A percentile compares a stretch with the other conserved stretches of the same genome.
phyloP scores from a whole-genome alignment of 192 early-diverging fungal genomes.

The Coemansia sp. region DNA sequence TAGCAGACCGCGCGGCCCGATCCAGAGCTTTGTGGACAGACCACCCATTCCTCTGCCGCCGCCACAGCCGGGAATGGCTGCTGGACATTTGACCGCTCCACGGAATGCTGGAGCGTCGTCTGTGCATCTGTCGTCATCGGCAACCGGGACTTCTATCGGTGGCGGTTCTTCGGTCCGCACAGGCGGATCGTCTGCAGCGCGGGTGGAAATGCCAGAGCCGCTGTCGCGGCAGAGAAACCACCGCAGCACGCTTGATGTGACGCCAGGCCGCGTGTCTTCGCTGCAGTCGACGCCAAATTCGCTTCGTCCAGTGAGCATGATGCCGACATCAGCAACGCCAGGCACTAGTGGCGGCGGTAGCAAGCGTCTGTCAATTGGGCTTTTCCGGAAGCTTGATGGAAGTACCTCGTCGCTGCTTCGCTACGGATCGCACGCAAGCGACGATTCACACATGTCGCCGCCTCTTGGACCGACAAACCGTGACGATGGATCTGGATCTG shows the following conservation, averaged over 20 bases:
- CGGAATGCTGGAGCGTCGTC: constrained; percentile 8
- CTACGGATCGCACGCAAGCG: constrained; percentile 34
- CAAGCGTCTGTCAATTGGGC: constrained; percentile 50
- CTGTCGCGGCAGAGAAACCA: constrained; percentile 18
- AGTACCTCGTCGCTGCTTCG: constrained; percentile 43
- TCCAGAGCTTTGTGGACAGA: not conserved
- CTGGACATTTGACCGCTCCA: not conserved
- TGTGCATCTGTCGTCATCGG: not conserved
- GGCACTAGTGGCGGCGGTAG: constrained; percentile 11
- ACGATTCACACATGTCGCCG: constrained; percentile 21
- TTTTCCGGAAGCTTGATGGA: constrained; percentile 32
- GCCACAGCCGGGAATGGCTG: constrained; percentile 6
- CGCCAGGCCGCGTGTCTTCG: constrained; percentile 31
- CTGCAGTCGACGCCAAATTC: constrained; percentile 39
- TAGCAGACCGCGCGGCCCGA: constrained; percentile 17
- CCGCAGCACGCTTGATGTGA: constrained; percentile 36
- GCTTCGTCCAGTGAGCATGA: constrained; percentile 45
- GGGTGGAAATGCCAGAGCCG: constrained; percentile 1
- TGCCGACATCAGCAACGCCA: constrained; percentile 20
- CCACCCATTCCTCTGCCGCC: constrained; percentile 15
- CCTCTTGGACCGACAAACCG: constrained; percentile 7
- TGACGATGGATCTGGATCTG: not conserved
- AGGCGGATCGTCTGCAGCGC: constrained; percentile 3
- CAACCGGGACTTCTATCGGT: constrained; percentile 6
- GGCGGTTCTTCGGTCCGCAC: constrained; percentile 3